A percentile compares a stretch with the other conserved stretches of the same genome.
Evolutionary conservation across 345 rosid genomes (phyloP).

Genomic region (Carallia pectinifolia): DNA sequence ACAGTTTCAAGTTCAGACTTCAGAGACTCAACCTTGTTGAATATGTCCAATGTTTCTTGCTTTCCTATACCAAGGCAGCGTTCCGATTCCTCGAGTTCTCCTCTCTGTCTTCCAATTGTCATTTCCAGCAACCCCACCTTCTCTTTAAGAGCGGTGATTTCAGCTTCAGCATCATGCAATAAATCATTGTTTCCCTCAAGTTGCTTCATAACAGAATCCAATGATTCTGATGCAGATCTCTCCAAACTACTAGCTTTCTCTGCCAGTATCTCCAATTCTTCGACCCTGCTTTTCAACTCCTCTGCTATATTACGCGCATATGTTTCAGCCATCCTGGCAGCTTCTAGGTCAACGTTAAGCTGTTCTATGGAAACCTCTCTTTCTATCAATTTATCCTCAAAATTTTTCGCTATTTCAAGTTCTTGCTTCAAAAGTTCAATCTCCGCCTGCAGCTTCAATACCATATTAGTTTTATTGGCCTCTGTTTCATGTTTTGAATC

Average conservation of each 20-base stretch:
- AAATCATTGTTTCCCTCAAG: slow-evolving; percentile 69
- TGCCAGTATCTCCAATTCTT: slow-evolving; percentile 54
- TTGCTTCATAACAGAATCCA: slow-evolving; percentile 81
- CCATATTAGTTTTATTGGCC: slow-evolving; percentile 42
- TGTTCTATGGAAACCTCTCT: slow-evolving; percentile 60
- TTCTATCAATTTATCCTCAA: slow-evolving; percentile 55
- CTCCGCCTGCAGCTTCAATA: slow-evolving; percentile 54
- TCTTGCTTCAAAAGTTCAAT: slow-evolving; percentile 53
- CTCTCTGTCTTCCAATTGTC: slow-evolving; percentile 59
- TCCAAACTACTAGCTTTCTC: slow-evolving; percentile 71
- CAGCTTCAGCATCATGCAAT: slow-evolving; percentile 64
- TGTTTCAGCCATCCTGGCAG: slow-evolving; percentile 84
- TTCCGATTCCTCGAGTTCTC: slow-evolving; percentile 68
- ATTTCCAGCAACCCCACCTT: slow-evolving; percentile 71
- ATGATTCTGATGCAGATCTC: slow-evolving; percentile 78
- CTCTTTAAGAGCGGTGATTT: slow-evolving; percentile 61
- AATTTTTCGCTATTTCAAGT: slow-evolving; percentile 50
- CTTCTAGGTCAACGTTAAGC: slow-evolving; percentile 79
- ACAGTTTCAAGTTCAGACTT: slow-evolving; percentile 53
- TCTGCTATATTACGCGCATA: slow-evolving; percentile 61
- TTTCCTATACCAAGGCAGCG: slow-evolving; percentile 32
- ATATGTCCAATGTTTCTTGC: slow-evolving; percentile 51
- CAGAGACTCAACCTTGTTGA: slow-evolving; percentile 45
- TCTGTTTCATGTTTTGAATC: slow-evolving; percentile 65
- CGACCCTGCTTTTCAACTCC: slow-evolving; percentile 68